Conservation (phyloP, 164 flowering plant species). For the Piper betle region DNA sequence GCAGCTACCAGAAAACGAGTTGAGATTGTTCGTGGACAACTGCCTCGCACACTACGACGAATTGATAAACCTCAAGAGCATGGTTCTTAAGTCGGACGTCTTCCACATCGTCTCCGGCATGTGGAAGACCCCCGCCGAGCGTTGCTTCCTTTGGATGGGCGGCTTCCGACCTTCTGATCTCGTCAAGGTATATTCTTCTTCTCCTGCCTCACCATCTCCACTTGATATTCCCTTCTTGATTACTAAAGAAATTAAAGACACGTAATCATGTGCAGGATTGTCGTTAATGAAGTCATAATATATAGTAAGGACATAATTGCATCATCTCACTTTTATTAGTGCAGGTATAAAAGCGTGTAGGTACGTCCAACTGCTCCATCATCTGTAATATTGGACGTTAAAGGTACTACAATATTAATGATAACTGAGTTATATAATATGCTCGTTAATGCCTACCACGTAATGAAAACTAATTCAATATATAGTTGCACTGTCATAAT, state of each 20-base stretch:
- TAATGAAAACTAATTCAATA: too few relatives aligned
- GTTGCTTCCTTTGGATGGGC: slow-evolving; percentile 98
- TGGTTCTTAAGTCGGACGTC: slow-evolving; percentile 66
- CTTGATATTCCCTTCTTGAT: too few relatives aligned
- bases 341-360: too few relatives aligned
- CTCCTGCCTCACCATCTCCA: neutral
- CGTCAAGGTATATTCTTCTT: slow-evolving; percentile 49
- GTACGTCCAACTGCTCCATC: neutral
- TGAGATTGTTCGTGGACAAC: slow-evolving; percentile 63
- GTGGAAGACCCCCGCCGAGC: slow-evolving; percentile 98
- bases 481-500: too few relatives aligned
- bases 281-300: neutral
- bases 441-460: too few relatives aligned
- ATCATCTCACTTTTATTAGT: neutral
- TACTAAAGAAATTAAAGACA: too few relatives aligned
- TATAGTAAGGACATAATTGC: neutral
- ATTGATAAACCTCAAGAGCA: slow-evolving; percentile 54
- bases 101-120: slow-evolving; percentile 87
- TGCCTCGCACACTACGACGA: slow-evolving; percentile 72
- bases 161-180: slow-evolving; percentile 93
- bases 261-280: too few relatives aligned
- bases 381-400: too few relatives aligned
- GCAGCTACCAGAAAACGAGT: slow-evolving; percentile 76
- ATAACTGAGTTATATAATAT: too few relatives aligned
- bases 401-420: too few relatives aligned